Conservation (phyloP, 352 stramenopile species). For the Pythium sukuiense region DNA sequence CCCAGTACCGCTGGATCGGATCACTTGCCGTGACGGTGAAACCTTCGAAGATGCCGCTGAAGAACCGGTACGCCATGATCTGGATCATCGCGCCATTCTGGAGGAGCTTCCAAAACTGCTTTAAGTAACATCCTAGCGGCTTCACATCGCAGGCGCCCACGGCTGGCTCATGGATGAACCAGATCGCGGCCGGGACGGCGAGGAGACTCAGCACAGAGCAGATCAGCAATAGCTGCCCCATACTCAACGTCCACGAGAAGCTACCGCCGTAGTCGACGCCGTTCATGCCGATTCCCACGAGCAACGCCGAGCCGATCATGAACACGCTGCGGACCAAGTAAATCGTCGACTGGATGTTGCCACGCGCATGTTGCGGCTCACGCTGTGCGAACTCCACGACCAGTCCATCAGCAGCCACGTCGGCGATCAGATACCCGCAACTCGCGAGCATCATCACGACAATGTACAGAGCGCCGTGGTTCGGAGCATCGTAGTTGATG, state of each 20-base stretch:
- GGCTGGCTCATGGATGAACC: constrained; percentile 25
- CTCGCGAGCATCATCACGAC: constrained; percentile 44
- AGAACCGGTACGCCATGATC: constrained; percentile 44
- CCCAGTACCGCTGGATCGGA: constrained; percentile 39
- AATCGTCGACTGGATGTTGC: constrained; percentile 44
- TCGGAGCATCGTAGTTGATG: constrained; percentile 35
- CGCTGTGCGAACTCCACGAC: constrained; percentile 47
- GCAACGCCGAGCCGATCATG: constrained; percentile 31
- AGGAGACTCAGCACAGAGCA: constrained; percentile 23
- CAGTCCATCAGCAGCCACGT: constrained; percentile 42
- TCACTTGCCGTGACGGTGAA: constrained; percentile 33
- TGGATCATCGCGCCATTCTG: constrained; percentile 44
- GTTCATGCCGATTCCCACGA: constrained; percentile 39
- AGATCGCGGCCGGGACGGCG: constrained; percentile 27
- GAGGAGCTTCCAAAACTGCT: constrained; percentile 31
- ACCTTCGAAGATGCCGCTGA: constrained; percentile 39
- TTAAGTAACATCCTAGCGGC: constrained; percentile 29
- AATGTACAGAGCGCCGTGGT: constrained; percentile 26
- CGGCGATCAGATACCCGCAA: constrained; percentile 39
- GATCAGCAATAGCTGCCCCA: constrained; percentile 31
- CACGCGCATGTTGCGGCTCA: constrained; percentile 31
- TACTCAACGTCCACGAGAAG: constrained; percentile 28
- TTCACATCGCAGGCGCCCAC: not conserved
- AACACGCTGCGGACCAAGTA: constrained; percentile 43
- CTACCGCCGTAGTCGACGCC: constrained; percentile 24